Base-by-base conservation (phyloP, 768 basidiomycete genomes). In the Suillus alpinus region DNA sequence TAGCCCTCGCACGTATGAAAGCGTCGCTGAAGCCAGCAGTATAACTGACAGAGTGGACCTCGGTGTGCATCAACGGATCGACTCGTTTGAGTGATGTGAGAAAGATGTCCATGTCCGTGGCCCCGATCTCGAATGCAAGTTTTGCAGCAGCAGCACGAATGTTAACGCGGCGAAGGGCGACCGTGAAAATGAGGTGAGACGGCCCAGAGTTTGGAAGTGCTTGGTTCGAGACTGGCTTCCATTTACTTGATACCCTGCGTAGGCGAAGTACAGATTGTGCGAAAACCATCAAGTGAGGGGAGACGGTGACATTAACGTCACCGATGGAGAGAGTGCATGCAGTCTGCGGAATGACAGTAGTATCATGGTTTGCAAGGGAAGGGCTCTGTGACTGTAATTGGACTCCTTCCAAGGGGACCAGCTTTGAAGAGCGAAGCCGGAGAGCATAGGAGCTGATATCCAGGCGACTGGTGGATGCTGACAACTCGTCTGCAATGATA, bases 131-230 rank as follows among this genome's bases (percentile, higher is more conserved):
- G 58, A 90, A 81, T 18, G 83, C 76, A 32, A 92, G 76, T 66
- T 86, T 91, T 67, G 88, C 87, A 7, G 89, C 88, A 6, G 83
- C 86, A 8, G 88, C 88, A 58, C 81, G 82, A n/a, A 89, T 67
- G 31, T 77, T 78, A 46, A 88, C 63, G 8, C 69, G 76, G 7
- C 73, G 76, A 52, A 87, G 65, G 39, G 73, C 73, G 6, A 82
- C 68, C 6, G 80, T 71, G 13, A 82, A 46, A 56, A 85, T 80
- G 7, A 68, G 41, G 47, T 75, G 65, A 58, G 62, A 74, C 43
- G 57, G 62, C 40, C 39, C 20, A 43, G 6, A 52, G 23, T 26
- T 46, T 8, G 26, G 2, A 6, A 44, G 66, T 59, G 56, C 43
- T 29, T 32, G 61, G 26, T 23, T 46, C 26, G 55, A 58, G 41